Evolutionary conservation across 805 yeast genomes (phyloP).

Genomic region (Saccharomyces paradoxus): DNA sequence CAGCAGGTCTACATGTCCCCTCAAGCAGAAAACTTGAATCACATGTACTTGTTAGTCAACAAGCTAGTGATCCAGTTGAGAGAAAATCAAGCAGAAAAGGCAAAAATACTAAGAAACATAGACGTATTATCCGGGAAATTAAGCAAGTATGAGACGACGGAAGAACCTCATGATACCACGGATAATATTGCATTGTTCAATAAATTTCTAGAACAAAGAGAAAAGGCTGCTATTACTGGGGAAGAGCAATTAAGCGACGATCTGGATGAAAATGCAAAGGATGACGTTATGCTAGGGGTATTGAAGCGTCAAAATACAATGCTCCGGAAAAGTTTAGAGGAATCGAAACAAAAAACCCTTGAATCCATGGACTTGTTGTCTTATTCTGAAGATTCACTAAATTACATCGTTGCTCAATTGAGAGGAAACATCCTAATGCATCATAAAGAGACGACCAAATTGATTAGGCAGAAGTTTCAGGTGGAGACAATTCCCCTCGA

Average conservation of each 20-base stretch:
- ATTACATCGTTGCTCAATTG: constrained; percentile 12
- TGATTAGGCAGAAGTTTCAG: constrained; percentile 8
- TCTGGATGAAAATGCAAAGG: neutral
- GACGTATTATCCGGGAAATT: constrained; percentile 16
- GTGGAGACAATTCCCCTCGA: constrained; percentile 14
- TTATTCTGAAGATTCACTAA: constrained; percentile 15
- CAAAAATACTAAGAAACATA: constrained; percentile 11
- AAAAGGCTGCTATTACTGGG: neutral
- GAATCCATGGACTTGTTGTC: constrained; percentile 13
- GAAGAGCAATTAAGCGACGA: neutral
- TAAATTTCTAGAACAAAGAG: constrained; percentile 12
- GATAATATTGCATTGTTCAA: constrained; percentile 14
- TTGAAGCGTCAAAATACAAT: constrained; percentile 10
- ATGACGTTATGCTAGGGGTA: neutral
- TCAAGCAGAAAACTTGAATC: constrained; percentile 22
- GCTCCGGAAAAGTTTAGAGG: constrained; percentile 7
- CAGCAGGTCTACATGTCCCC: constrained; percentile 21
- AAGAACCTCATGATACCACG: constrained; percentile 1
- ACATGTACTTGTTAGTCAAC: constrained; percentile 19
- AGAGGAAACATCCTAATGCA: constrained; percentile 14
- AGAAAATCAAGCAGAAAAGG: constrained; percentile 16
- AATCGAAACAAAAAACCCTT: constrained; percentile 4
- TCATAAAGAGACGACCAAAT: constrained; percentile 7
- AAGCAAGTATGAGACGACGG: constrained; percentile 6
- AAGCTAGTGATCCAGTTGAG: constrained; percentile 12